Evolutionary conservation across 176 grass and related monocot genomes (phyloP).

Genomic region (Juncus effusus): DNA sequence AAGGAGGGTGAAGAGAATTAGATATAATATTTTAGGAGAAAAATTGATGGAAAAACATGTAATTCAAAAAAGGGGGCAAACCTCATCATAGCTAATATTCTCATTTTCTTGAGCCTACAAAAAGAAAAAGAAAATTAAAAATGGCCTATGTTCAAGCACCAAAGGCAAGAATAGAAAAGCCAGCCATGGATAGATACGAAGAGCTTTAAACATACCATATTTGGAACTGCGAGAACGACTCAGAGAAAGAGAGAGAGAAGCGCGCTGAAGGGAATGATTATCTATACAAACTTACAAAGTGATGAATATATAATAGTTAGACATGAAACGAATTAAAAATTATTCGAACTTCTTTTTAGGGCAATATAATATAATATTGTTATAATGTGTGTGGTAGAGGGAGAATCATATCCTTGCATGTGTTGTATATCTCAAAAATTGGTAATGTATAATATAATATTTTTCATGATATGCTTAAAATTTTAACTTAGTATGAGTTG

Average conservation of each 20-base stretch:
- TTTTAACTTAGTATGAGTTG: no score
- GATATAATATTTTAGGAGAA: not conserved
- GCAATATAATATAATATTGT: no score
- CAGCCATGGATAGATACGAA: not conserved
- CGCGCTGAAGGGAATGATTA: not conserved
- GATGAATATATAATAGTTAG: no score
- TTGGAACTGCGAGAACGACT: not conserved
- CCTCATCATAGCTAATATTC: conserved; percentile 22
- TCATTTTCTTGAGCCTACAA: conserved; percentile 27
- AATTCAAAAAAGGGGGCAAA: not conserved
- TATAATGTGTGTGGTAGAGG: no score
- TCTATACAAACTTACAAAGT: not conserved
- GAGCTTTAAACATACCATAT: conserved; percentile 15
- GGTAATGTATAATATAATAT: no score
- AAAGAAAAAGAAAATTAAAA: not conserved
- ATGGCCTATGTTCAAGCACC: not conserved
- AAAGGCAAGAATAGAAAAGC: not conserved
- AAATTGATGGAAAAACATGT: not conserved
- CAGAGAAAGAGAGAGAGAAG: not conserved
- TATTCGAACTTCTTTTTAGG: no score
- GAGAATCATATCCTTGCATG: no score
- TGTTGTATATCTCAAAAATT: no score
- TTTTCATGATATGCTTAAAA: no score
- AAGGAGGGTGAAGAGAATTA: not conserved
- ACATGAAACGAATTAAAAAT: no score